Base-by-base conservation (phyloP, 176 grass and related monocot species). In the Zoysia japonica region DNA sequence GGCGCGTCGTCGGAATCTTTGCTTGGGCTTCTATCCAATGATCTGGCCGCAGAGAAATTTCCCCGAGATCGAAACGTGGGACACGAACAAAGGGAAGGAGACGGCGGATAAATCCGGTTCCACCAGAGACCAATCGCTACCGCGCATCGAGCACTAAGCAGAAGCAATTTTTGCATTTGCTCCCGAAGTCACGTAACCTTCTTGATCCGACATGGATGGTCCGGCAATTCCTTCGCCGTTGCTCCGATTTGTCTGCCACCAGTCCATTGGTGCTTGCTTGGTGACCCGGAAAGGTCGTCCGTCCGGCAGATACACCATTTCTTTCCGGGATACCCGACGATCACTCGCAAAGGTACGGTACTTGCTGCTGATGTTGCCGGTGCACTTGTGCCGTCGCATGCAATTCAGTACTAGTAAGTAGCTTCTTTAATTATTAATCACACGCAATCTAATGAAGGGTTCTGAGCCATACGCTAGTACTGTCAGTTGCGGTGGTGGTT, bases 261-360 rank as follows among this genome's bases (percentile, higher is more conserved):
- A 4, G 0, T 28, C 49, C 37, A 1, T 20, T 15, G 11, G 16
- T 38, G 41, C 12, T 77, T 78, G 56, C 82, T 78, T 85, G 12
- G 4, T 71, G 56, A 36, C 19, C 78, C 71, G 14, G 63, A 72
- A 65, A 72, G 59, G 2, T 12, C 84, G 28, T 28, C 28, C 28
- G 28, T 28, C 28, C 28, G 84, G 42, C 56, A 19, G 78, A 82
- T 87, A 40, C 71, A 46, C 2, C 78, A 20, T 81, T 70, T 87
- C 85, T 76, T 70, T 76, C 85, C 41, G 12, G 12, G 17, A 38
- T 70, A 59, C 78, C 78, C 60, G 70, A 47, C 78, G n/a, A 66
- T 47, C 50, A 16, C 52, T 59, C 51, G 65, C 47, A 68, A 68
- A 36, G 19, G n/a, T 44, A 75, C 38, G 16, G 20, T 0, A 4